Percentiles rank a stretch among this genome's conserved stretches.
Evolutionary conservation across 2,329 filamentous ascomycete genomes (phyloP).

Genomic region (Rhynchosporium graminicola): DNA sequence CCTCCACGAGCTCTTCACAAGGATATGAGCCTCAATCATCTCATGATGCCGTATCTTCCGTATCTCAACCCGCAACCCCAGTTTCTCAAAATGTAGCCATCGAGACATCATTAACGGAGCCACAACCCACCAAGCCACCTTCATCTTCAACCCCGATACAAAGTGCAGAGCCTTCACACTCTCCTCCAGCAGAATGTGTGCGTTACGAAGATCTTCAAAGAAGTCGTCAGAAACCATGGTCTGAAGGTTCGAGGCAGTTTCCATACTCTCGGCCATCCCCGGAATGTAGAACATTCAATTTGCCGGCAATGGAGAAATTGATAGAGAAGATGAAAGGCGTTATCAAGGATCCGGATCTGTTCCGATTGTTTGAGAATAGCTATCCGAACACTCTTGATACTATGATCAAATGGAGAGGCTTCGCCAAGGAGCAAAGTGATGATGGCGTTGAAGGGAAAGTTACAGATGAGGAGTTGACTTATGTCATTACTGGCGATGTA

Average conservation of each 20-base stretch:
- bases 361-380: constrained; percentile 69
- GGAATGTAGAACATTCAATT: constrained; percentile 79
- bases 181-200: constrained; percentile 25
- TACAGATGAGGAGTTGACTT: constrained; percentile 62
- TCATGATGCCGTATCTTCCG: not conserved
- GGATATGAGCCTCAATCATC: not conserved
- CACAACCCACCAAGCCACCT: not conserved
- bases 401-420: constrained; percentile 67
- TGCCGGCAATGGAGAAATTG: constrained; percentile 72
- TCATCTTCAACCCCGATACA: not conserved
- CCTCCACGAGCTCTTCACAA: not conserved
- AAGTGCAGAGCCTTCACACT: constrained; percentile 2
- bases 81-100: constrained; percentile 12
- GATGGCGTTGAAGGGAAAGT: constrained; percentile 24
- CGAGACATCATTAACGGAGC: not conserved
- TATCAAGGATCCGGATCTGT: constrained; percentile 75
- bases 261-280: constrained; percentile 76
- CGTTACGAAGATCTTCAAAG: constrained; percentile 31
- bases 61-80: not conserved
- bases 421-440: constrained; percentile 49
- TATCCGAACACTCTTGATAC: constrained; percentile 78
- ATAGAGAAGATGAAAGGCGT: constrained; percentile 68
- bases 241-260: constrained; percentile 67
- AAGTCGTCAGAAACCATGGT: constrained; percentile 30
- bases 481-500: constrained; percentile 56